These are phyloP conservation scores for Aureobasidium sp. DNA, from an alignment of 2,329 filamentous ascomycete species.

Conservation along the genomic window DNA sequence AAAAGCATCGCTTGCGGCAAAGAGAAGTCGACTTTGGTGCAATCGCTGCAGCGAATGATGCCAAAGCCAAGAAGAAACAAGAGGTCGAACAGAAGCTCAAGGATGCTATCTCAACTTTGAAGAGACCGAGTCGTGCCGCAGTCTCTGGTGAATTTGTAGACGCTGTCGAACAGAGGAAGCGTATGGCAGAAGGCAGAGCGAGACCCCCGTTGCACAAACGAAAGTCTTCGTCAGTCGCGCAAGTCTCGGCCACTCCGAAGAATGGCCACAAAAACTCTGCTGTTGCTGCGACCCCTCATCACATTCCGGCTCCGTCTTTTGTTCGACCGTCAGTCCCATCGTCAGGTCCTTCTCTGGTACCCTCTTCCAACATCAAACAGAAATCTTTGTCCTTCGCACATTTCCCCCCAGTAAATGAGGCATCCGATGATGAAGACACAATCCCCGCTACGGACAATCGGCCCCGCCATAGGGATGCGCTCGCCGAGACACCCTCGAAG, in stretches of 20 bases:
- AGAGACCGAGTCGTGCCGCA: constrained; percentile 67
- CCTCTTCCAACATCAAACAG: constrained; percentile 34
- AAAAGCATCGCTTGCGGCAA: constrained; percentile 31
- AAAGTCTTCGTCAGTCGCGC: constrained; percentile 24
- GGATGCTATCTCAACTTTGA: constrained; percentile 65
- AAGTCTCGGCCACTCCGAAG: constrained; percentile 40
- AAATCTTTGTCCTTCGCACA: constrained; percentile 19
- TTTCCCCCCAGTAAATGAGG: constrained; percentile 7
- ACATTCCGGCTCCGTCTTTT: constrained; percentile 22
- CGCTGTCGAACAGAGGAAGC: constrained; percentile 53
- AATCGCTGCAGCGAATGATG: constrained; percentile 46
- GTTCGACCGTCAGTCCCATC: constrained; percentile 15
- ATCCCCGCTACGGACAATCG: constrained; percentile 11
- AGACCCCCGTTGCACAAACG: constrained; percentile 22
- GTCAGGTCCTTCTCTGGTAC: constrained; percentile 31
- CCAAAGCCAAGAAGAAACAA: constrained; percentile 59
- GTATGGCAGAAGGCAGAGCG: constrained; percentile 26
- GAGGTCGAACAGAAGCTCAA: constrained; percentile 62
- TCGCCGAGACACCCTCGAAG: constrained; percentile 17
- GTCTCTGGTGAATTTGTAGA: constrained; percentile 62
- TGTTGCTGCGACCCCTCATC: constrained; percentile 25
- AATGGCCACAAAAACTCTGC: constrained; percentile 28
- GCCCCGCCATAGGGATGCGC: constrained; percentile 18
- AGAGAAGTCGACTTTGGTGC: constrained; percentile 51
- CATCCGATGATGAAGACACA: constrained; percentile 19